Evolutionary conservation across 768 basidiomycete species (phyloP).

Genomic region (Phylloporus sp.): DNA sequence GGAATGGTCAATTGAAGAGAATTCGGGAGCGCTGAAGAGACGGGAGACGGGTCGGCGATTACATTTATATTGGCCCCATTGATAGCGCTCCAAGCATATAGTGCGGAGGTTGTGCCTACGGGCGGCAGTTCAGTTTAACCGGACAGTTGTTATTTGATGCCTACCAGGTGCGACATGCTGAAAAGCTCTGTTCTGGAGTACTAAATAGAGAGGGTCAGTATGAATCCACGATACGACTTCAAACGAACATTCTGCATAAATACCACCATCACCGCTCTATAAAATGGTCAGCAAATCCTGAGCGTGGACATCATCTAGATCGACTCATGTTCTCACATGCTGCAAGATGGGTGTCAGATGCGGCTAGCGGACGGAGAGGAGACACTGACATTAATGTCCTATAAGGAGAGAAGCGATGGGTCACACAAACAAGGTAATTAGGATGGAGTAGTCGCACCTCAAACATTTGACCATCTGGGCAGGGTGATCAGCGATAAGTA

Average conservation of each 20-base stretch:
- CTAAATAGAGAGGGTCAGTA: slow-evolving; percentile 28
- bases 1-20: slow-evolving; percentile 51
- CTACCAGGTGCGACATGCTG: slow-evolving; percentile 57
- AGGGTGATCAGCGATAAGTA: not conserved
- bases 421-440: not conserved
- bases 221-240: slow-evolving; percentile 3
- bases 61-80: slow-evolving; percentile 45
- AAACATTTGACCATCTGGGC: slow-evolving; percentile 55
- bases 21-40: slow-evolving; percentile 61
- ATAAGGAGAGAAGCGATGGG: not conserved
- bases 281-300: slow-evolving; percentile 20
- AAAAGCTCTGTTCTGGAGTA: slow-evolving; percentile 69
- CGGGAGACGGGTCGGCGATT: slow-evolving; percentile 45
- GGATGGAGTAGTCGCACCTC: slow-evolving; percentile 37
- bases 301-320: not conserved
- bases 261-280: slow-evolving; percentile 64
- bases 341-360: slow-evolving; percentile 10
- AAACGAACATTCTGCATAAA: slow-evolving; percentile 55
- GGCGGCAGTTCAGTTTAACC: not conserved
- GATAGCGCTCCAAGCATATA: slow-evolving; percentile 53
- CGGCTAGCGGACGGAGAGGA: not conserved
- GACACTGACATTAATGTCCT: slow-evolving; percentile 61
- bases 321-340: slow-evolving; percentile 34
- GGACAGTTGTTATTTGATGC: not conserved
- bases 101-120: slow-evolving; percentile 46